Base-by-base conservation (phyloP, 2,329 filamentous ascomycete genomes). In the Aspergillus awamori region DNA sequence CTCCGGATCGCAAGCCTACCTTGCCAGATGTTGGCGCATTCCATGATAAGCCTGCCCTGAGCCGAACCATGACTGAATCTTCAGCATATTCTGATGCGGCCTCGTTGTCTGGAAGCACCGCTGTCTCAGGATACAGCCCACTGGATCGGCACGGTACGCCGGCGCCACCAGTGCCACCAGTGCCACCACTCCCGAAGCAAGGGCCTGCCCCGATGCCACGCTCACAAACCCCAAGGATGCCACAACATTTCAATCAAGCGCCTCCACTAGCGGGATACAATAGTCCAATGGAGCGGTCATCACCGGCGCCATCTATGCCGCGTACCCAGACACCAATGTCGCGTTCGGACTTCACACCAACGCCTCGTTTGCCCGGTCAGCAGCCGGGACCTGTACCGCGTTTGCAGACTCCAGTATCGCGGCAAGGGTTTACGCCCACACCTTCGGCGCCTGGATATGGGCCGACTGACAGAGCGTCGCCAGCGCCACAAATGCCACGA, bases 71-170 rank as follows among this genome's bases (percentile, higher is more conserved):
- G 1, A 81, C 82, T 8, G 77, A 81, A 22, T 73, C 78, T 70
- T 60, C 80, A 72, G 61, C 86, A 85, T 74, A 82, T 85, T 63
- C 83, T 76, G 64, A 78, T 79, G 45, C 77, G 84, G 63, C 83
- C 82, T 67, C 83, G 82, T 74, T 76, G 74, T 77, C 56, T 7
- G 70, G 69, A 5, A 70, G 70, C 52, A 66, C 71, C 6, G 72
- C 70, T 3, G 62, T 65, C 4, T 74, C 74, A 59, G 73, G 69
- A 51, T 78, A 76, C 53, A 77, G 73, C 53, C 70, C 74, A 43
- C 67, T 77, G 8, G 76, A 76, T 54, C 68, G 69, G 26, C 67
- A 69, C 55, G 62, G 60, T 13, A 69, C 67, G 39, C 64, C 73
- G 2, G 65, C 70, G 13, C 73, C 74, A 5, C 33, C 33, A 36